Evolutionary conservation across 805 yeast genomes (phyloP).

Genomic region (Brettanomyces anomalus): DNA sequence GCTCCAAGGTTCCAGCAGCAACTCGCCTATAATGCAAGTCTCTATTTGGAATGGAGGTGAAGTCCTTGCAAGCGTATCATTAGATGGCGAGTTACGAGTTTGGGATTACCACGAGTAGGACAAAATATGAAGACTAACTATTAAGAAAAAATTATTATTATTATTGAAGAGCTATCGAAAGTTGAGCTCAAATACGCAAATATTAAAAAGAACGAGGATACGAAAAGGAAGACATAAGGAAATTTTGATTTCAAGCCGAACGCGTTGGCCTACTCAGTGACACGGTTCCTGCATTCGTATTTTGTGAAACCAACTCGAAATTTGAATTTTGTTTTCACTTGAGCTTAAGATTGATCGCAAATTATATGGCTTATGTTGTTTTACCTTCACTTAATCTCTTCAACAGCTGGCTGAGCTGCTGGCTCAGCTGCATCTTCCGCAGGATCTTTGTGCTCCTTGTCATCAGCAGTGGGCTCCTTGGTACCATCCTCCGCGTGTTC

Average conservation of each 20-base stretch:
- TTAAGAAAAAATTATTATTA: too few species aligned
- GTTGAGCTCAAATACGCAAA: not conserved
- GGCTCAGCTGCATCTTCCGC: not conserved
- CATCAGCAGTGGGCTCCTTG: not conserved
- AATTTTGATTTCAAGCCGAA: not conserved
- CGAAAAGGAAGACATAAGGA: not conserved
- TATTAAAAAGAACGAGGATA: slow-evolving; percentile 6
- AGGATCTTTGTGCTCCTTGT: not conserved
- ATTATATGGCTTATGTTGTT: too few species aligned
- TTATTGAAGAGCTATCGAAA: not conserved
- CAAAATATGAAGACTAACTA: not conserved
- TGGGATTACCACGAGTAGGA: slow-evolving; percentile 14
- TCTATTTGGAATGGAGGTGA: slow-evolving; percentile 30
- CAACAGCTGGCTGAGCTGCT: too few species aligned
- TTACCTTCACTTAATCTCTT: too few species aligned
- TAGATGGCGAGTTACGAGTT: slow-evolving; percentile 22
- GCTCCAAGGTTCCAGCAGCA: slow-evolving; percentile 11
- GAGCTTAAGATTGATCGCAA: not conserved
- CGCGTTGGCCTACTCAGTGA: too few species aligned
- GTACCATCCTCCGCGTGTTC: slow-evolving; percentile 2
- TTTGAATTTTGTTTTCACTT: not conserved
- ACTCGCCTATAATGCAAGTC: slow-evolving; percentile 31
- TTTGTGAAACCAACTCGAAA: too few species aligned
- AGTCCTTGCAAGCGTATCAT: slow-evolving; percentile 23
- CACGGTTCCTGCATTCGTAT: not conserved